These are phyloP conservation scores for Symbiotaphrina buchneri DNA, from an alignment of 495 filamentous ascomycete species.

Conservation along the genomic window DNA sequence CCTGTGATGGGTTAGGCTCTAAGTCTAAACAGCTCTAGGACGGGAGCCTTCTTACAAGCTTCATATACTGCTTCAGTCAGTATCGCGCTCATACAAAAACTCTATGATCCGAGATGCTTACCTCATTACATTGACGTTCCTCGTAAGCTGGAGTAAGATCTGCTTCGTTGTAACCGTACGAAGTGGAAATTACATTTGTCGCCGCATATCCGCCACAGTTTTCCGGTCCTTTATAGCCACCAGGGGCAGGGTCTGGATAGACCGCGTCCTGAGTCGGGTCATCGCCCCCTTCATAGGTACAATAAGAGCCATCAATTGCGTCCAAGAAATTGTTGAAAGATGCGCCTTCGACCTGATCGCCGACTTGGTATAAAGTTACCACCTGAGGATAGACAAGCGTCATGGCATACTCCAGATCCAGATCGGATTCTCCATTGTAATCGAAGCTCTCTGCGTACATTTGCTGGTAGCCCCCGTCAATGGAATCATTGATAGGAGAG, in stretches of 20 bases:
- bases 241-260: slow-evolving; percentile 19
- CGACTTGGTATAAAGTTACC: slow-evolving; percentile 18
- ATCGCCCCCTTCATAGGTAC: slow-evolving; percentile 17
- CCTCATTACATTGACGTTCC: slow-evolving; percentile 32
- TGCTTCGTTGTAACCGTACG: slow-evolving; percentile 29
- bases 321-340: slow-evolving; percentile 23
- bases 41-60: no score
- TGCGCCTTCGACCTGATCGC: slow-evolving; percentile 10
- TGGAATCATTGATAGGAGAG: slow-evolving; percentile 13
- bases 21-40: no score
- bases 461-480: slow-evolving; percentile 10
- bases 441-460: slow-evolving; percentile 29
- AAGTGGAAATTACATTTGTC: slow-evolving; percentile 36
- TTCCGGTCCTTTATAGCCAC: slow-evolving; percentile 16
- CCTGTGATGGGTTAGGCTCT: slow-evolving; percentile 5
- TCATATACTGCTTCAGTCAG: slow-evolving; percentile 7
- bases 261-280: slow-evolving; percentile 12
- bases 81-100: background rate
- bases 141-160: slow-evolving; percentile 27
- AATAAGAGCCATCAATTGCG: slow-evolving; percentile 17
- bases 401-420: slow-evolving; percentile 51
- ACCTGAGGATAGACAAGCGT: slow-evolving; percentile 27
- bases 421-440: slow-evolving; percentile 42
- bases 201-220: slow-evolving; percentile 26
- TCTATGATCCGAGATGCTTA: background rate